phyloP scores from a whole-genome alignment of 371 early-diverging fungal species.

The Mucor racemosus region DNA sequence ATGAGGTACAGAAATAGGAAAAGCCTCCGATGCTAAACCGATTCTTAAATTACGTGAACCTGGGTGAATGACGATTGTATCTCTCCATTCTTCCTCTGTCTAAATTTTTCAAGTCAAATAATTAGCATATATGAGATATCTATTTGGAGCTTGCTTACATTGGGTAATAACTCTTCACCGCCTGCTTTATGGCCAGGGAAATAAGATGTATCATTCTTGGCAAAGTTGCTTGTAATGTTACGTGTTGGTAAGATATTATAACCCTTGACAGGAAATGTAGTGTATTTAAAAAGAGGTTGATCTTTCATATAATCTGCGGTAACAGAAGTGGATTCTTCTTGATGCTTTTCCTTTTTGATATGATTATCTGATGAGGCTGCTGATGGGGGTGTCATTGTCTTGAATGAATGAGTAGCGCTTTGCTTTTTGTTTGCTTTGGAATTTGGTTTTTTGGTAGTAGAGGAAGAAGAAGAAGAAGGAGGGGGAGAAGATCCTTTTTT shows the following conservation, averaged over 20 bases:
- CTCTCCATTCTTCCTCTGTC: slow-evolving; percentile 54
- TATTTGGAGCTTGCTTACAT: slow-evolving; percentile 32
- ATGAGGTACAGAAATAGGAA: slow-evolving; percentile 80
- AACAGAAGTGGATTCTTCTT: background rate
- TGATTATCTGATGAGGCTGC: background rate
- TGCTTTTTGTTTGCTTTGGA: background rate
- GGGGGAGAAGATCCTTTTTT: slow-evolving; percentile 2
- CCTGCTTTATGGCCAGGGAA: slow-evolving; percentile 49
- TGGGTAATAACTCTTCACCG: slow-evolving; percentile 36
- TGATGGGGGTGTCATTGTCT: background rate
- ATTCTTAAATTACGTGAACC: slow-evolving; percentile 83
- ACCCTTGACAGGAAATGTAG: slow-evolving; percentile 53
- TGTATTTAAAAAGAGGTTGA: slow-evolving; percentile 53
- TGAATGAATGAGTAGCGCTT: background rate
- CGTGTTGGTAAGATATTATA: slow-evolving; percentile 55
- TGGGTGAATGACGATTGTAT: slow-evolving; percentile 85
- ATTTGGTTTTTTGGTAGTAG: background rate
- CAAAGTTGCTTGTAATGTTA: slow-evolving; percentile 52
- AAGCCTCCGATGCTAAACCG: slow-evolving; percentile 82
- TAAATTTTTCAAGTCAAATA: slow-evolving; percentile 8
- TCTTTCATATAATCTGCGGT: background rate
- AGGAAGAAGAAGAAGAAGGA: background rate
- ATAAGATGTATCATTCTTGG: slow-evolving; percentile 41
- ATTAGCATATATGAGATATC: background rate
- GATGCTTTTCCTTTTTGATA: background rate